These are phyloP conservation scores for Nyssa sinensis DNA, from an alignment of 148 eudicot genomes.

Conservation along the genomic window DNA sequence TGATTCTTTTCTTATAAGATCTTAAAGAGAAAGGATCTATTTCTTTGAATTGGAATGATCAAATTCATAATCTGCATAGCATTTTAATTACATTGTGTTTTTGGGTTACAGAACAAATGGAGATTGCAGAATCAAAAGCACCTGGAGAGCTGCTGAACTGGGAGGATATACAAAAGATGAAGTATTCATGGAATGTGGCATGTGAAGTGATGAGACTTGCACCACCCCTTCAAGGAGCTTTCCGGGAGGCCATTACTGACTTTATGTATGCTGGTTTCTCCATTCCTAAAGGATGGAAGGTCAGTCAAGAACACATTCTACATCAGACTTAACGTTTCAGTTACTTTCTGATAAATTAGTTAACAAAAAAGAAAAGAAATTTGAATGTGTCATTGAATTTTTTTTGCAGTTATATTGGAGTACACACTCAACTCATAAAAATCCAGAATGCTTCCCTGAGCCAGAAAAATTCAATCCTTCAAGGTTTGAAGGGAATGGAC, in stretches of 20 bases:
- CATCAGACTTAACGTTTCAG: too few relatives aligned
- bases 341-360: neutral
- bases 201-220: neutral
- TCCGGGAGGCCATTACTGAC: neutral
- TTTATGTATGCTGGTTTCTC: neutral
- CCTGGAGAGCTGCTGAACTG: too few relatives aligned
- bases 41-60: too few relatives aligned
- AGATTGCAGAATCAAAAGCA: too few relatives aligned
- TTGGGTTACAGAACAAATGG: too few relatives aligned
- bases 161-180: neutral
- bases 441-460: neutral
- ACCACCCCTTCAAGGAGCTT: neutral
- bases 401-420: neutral
- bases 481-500: neutral
- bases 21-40: too few relatives aligned
- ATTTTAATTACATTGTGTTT: too few relatives aligned
- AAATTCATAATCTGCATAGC: too few relatives aligned
- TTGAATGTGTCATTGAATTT: too few relatives aligned
- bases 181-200: neutral
- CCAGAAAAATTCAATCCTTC: constrained; percentile 1
- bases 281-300: neutral
- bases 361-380: too few relatives aligned
- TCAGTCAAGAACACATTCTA: too few relatives aligned
- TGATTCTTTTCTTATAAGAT: too few relatives aligned
- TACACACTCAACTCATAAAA: neutral